A percentile compares a stretch with the other conserved stretches of the same genome.
phyloP scores from a whole-genome alignment of 1,139 yeast species.

The Saccharomyces hybrid region DNA sequence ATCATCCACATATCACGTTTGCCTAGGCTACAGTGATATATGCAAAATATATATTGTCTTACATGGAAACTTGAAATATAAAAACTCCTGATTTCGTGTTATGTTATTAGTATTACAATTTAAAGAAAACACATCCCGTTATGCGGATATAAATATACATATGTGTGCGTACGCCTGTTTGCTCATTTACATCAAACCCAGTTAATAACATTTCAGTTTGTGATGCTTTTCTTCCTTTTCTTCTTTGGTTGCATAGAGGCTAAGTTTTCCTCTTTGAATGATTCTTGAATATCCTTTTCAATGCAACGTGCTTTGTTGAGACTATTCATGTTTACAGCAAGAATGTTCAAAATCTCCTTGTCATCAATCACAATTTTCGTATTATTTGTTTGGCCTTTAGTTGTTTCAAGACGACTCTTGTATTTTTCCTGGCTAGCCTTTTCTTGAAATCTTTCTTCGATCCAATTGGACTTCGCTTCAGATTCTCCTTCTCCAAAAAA shows the following conservation, averaged over 20 bases:
- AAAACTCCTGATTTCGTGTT: too few relatives aligned
- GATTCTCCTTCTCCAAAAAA: conserved; percentile 59
- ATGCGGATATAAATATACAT: too few relatives aligned
- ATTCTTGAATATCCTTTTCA: conserved; percentile 19
- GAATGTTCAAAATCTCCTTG: conserved; percentile 25
- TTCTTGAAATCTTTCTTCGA: conserved; percentile 60
- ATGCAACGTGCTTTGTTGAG: conserved; percentile 26
- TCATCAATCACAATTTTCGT: conserved; percentile 19
- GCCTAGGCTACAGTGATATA: conserved; percentile 4
- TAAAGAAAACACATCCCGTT: too few relatives aligned
- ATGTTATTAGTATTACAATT: too few relatives aligned
- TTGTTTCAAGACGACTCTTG: conserved; percentile 7
- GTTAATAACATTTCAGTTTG: neutral
- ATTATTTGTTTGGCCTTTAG: neutral
- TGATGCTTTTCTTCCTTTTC: conserved; percentile 3
- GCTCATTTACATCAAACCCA: too few relatives aligned
- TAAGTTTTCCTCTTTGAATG: conserved; percentile 6
- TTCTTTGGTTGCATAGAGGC: conserved; percentile 5
- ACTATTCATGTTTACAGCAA: conserved; percentile 22
- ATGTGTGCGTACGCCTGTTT: too few relatives aligned
- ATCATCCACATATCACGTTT: conserved; percentile 31
- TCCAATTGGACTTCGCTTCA: conserved; percentile 59
- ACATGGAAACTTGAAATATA: too few relatives aligned
- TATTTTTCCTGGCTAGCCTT: conserved; percentile 52
- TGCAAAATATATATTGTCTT: too few relatives aligned